Percentiles rank a stretch among this genome's conserved stretches.
phyloP scores from a whole-genome alignment of 805 yeast species.

The Kazachstania psychrophila region DNA sequence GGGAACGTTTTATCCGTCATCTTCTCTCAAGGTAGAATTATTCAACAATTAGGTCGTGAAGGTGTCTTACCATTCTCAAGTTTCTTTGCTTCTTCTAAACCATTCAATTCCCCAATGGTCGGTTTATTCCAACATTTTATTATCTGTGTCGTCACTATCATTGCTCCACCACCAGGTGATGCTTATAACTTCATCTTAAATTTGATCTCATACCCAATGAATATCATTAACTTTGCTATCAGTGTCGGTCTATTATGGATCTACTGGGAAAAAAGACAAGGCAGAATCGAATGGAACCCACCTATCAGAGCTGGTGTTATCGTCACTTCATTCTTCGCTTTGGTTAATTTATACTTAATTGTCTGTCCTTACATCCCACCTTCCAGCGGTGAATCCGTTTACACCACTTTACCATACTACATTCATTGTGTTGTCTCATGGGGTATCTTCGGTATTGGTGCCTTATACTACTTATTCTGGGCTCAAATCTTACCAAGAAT shows the following conservation, averaged over 20 bases:
- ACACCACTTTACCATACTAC: slow-evolving; percentile 64
- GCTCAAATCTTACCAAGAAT: slow-evolving; percentile 45
- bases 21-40: slow-evolving; percentile 71
- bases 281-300: slow-evolving; percentile 55
- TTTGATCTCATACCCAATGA: slow-evolving; percentile 72
- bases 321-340: slow-evolving; percentile 53
- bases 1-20: slow-evolving; percentile 78
- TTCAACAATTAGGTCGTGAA: slow-evolving; percentile 76
- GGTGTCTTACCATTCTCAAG: slow-evolving; percentile 68
- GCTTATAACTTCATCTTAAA: slow-evolving; percentile 76
- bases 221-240: slow-evolving; percentile 60
- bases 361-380: slow-evolving; percentile 80
- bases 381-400: slow-evolving; percentile 52
- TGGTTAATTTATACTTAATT: slow-evolving; percentile 58
- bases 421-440: slow-evolving; percentile 75
- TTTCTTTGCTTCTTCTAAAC: slow-evolving; percentile 61
- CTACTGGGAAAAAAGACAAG: slow-evolving; percentile 42
- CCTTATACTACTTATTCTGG: slow-evolving; percentile 60
- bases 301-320: slow-evolving; percentile 58
- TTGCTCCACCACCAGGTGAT: slow-evolving; percentile 82
- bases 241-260: slow-evolving; percentile 50
- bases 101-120: slow-evolving; percentile 63
- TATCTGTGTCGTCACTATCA: slow-evolving; percentile 60
- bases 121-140: slow-evolving; percentile 72
- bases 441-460: slow-evolving; percentile 62